phyloP scores from a whole-genome alignment of 257 asterid species.

The Penstemon davidsonii region DNA sequence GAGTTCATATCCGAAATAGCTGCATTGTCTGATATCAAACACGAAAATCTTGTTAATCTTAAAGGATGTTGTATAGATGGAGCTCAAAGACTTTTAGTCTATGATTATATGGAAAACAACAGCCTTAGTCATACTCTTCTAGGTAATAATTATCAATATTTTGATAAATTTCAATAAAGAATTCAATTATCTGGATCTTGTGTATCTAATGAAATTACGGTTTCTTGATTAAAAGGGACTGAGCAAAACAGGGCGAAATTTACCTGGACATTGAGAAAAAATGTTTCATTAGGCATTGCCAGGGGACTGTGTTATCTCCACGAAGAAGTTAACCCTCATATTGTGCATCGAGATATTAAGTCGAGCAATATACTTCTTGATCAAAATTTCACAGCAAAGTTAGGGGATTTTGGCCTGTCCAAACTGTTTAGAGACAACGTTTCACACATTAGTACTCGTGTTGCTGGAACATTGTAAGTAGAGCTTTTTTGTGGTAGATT shows the following conservation, averaged over 20 bases:
- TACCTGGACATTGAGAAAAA: conserved; percentile 54
- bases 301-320: conserved; percentile 67
- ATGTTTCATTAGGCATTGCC: conserved; percentile 58
- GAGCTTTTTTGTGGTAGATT: background rate
- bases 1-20: conserved; percentile 70
- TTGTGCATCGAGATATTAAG: conserved; percentile 76
- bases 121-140: conserved; percentile 58
- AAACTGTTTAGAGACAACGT: conserved; percentile 55
- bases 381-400: conserved; percentile 56
- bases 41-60: conserved; percentile 63
- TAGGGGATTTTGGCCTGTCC: conserved; percentile 80
- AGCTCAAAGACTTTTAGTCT: conserved; percentile 59
- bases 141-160: conserved; percentile 33
- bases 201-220: background rate
- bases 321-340: conserved; percentile 64
- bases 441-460: conserved; percentile 76
- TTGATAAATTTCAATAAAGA: background rate
- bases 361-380: conserved; percentile 75
- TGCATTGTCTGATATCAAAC: conserved; percentile 62
- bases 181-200: background rate
- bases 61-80: conserved; percentile 73
- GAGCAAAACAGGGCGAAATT: conserved; percentile 55
- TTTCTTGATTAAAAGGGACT: conserved; percentile 39
- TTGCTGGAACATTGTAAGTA: conserved; percentile 84
- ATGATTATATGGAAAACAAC: conserved; percentile 70